These are phyloP conservation scores for Cryptosporidium tyzzeri DNA, from an alignment of 169 alveolate genomes.

Conservation along the genomic window DNA sequence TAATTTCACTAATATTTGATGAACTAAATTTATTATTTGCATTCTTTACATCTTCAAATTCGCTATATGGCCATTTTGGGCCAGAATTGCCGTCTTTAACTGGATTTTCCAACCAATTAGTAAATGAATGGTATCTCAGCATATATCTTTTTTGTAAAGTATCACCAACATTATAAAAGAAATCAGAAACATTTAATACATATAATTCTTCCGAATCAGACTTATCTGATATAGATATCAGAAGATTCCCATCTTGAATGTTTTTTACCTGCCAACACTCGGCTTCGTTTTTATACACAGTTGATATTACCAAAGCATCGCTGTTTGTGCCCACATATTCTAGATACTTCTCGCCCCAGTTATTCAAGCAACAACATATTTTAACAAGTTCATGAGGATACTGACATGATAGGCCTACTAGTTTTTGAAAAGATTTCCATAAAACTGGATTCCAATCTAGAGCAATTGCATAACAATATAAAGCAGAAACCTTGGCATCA, in stretches of 20 bases:
- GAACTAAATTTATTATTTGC: background rate
- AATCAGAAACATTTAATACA: conserved; percentile 44
- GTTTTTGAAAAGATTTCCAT: conserved; percentile 50
- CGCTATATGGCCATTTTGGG: conserved; percentile 59
- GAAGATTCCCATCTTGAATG: conserved; percentile 66
- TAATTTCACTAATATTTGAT: background rate
- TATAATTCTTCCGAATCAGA: conserved; percentile 61
- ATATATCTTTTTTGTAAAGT: conserved; percentile 18
- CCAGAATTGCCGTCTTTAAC: conserved; percentile 5
- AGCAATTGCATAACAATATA: conserved; percentile 63
- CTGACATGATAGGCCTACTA: conserved; percentile 54
- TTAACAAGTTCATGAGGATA: conserved; percentile 57
- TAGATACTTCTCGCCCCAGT: conserved; percentile 50
- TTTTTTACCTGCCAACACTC: conserved; percentile 43
- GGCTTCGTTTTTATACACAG: conserved; percentile 45
- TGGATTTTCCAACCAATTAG: conserved; percentile 30
- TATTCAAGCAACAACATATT: conserved; percentile 70
- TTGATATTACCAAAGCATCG: conserved; percentile 30
- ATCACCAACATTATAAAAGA: conserved; percentile 60
- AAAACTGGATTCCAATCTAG: conserved; percentile 72
- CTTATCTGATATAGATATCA: conserved; percentile 42
- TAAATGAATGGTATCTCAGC: conserved; percentile 19
- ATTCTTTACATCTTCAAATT: background rate
- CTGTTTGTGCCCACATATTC: conserved; percentile 30
- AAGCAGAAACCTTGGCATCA: conserved; percentile 58